Conservation (phyloP, 441 rosid species). For the Syzygium malaccense region DNA sequence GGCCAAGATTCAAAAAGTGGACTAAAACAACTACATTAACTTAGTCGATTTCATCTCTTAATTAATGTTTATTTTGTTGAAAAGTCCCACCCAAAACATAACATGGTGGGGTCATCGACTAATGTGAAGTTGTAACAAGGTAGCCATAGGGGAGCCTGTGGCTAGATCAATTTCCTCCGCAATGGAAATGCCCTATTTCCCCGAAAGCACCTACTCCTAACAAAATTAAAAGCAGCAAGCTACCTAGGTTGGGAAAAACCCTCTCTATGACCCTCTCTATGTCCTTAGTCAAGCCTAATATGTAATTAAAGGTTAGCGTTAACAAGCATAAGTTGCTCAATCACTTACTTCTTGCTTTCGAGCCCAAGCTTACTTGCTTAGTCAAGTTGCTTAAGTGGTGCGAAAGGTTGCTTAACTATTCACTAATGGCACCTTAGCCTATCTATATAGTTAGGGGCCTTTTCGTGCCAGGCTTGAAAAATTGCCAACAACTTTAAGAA, state of each 20-base stretch:
- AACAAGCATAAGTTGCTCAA: neutral
- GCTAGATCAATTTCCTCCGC: neutral
- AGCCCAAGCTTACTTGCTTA: neutral
- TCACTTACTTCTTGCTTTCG: neutral
- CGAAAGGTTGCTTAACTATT: neutral
- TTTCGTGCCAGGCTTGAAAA: neutral
- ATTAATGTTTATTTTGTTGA: neutral
- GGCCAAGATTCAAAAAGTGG: neutral
- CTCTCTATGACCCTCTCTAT: neutral
- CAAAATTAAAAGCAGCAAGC: neutral
- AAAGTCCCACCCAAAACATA: neutral
- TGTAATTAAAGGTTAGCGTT: too few relatives aligned
- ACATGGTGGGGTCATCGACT: neutral
- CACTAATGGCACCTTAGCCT: neutral
- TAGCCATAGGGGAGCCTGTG: neutral
- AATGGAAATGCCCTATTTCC: neutral
- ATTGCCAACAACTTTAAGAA: neutral
- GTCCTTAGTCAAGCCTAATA: too few relatives aligned
- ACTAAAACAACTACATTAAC: neutral
- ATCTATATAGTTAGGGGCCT: neutral
- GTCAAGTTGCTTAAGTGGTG: neutral
- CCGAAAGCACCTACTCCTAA: neutral
- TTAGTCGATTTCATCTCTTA: neutral
- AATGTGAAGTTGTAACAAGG: neutral
- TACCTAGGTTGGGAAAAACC: neutral